Base-by-base conservation (phyloP, 2,329 filamentous ascomycete genomes). In the Pyricularia sp. region DNA sequence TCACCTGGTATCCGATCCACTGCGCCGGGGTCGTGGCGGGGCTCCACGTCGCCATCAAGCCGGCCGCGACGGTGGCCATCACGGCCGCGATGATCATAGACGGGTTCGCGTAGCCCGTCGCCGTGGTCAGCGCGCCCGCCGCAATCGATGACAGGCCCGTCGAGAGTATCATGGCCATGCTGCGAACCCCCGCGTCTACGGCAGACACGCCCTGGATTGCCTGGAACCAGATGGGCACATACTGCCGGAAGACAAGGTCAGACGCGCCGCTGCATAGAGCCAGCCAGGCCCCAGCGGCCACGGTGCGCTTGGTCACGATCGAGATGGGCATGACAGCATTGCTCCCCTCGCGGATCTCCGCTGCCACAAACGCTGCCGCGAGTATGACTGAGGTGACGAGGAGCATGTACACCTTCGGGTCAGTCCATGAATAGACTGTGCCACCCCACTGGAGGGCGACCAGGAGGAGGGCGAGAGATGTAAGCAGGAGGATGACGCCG, bases 381-480 rank as follows among this genome's bases (percentile, higher is more conserved):
- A 82, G 78, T 14, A 83, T 72, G 0, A 73, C 83, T 69, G 85
- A 87, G 10, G 86, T 71, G 64, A 82, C 78, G 10, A 88, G 80
- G n/a, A 88, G 78, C 10, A 83, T 72, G 66, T 88, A 82, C 68
- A 87, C 82, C 59, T 82, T 82, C 78, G 82, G 83, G 71, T 78
- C 81, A 55, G 74, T 77, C 86, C 86, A 89, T 0, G 78, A 71
- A 72, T 87, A 85, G 2, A 76, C 80, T 2, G 81, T 80, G 3
- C 86, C 86, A 67, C 86, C 86, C 87, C 87, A 90, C 73, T 90
- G 85, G 36, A 91, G 79, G 1, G 88, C 88, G 4, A 90, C 78
- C 3, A 90, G 77, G 50, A 90, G 83, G 71, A 82, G 87, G 20
- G 89, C 80, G 58, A 88, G 81, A 33, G 82, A 82, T 0, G 88